Conservation (phyloP, 139 green algal species). For the Ostreobium quekettii region DNA sequence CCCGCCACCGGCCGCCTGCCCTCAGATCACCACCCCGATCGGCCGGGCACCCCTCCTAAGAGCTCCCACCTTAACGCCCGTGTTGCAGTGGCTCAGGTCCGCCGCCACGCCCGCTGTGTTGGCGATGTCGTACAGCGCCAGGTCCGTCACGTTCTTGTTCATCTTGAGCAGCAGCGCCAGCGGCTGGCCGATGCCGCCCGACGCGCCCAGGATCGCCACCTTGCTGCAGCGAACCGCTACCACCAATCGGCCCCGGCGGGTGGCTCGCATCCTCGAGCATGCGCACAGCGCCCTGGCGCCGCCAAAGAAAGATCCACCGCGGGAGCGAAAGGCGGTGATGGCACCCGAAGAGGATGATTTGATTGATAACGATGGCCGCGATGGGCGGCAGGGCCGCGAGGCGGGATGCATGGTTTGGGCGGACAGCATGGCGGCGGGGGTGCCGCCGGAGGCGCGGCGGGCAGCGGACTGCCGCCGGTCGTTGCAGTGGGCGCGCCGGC, state of each 20-base stretch:
- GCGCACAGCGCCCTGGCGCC: not conserved
- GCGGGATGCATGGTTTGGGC: too few species aligned
- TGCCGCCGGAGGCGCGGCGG: too few species aligned
- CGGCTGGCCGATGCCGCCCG: conserved; percentile 79
- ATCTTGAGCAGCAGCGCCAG: conserved; percentile 83
- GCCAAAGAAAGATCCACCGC: conserved; percentile 2
- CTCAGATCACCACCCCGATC: too few species aligned
- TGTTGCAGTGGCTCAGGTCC: conserved; percentile 93
- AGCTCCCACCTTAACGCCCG: conserved; percentile 51
- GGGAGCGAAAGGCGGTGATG: not conserved
- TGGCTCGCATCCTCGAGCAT: not conserved
- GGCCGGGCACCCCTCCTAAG: not conserved
- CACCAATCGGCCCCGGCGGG: not conserved
- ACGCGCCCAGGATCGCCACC: conserved; percentile 71
- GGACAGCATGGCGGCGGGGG: too few species aligned
- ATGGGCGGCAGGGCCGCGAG: too few species aligned
- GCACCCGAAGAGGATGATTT: too few species aligned
- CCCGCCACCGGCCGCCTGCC: too few species aligned
- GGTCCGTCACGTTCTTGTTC: conserved; percentile 73
- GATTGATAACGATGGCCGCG: too few species aligned
- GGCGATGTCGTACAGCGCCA: conserved; percentile 95
- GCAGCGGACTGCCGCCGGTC: too few species aligned
- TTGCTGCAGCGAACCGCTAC: conserved; percentile 11
- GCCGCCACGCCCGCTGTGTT: conserved; percentile 82
- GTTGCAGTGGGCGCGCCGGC: too few species aligned